These are phyloP conservation scores for Asparagopsis taxiformis DNA, from an alignment of 31 red algal genomes.

Conservation along the genomic window DNA sequence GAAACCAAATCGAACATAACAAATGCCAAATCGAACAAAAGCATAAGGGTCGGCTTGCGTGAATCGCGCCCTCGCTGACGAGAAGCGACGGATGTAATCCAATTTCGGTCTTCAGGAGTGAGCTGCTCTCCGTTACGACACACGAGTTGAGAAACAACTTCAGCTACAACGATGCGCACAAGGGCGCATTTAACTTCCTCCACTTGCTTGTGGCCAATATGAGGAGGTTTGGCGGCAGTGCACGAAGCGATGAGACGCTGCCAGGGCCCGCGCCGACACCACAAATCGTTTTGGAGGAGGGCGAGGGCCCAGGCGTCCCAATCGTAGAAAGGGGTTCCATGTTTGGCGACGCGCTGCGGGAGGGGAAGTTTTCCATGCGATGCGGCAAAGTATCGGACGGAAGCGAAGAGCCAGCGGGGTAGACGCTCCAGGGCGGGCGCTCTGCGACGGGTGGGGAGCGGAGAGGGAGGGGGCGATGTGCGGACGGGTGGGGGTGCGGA, in stretches of 20 bases:
- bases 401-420: conserved; percentile 16
- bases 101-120: conserved; percentile 38
- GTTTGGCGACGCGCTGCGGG: conserved; percentile 4
- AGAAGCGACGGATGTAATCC: conserved; percentile 22
- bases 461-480: not conserved
- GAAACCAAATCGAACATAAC: conserved; percentile 10
- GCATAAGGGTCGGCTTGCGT: conserved; percentile 29
- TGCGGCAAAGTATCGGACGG: conserved; percentile 17
- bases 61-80: conserved; percentile 29
- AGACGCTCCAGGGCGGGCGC: conserved; percentile 30
- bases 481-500: not conserved
- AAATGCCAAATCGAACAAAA: conserved; percentile 25
- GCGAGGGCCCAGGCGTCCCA: conserved; percentile 32
- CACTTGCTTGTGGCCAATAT: conserved; percentile 7
- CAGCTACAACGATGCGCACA: conserved; percentile 27
- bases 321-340: conserved; percentile 26
- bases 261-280: conserved; percentile 28
- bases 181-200: conserved; percentile 14
- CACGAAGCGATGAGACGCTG: conserved; percentile 26
- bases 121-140: not conserved
- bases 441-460: not conserved
- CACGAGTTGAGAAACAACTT: conserved; percentile 22
- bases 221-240: conserved; percentile 20
- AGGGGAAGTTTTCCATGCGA: conserved; percentile 7
- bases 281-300: conserved; percentile 2